Percentiles rank a stretch among this genome's conserved stretches.
These are phyloP conservation scores for Boletus edulis DNA, from an alignment of 768 basidiomycete genomes.

Conservation along the genomic window DNA sequence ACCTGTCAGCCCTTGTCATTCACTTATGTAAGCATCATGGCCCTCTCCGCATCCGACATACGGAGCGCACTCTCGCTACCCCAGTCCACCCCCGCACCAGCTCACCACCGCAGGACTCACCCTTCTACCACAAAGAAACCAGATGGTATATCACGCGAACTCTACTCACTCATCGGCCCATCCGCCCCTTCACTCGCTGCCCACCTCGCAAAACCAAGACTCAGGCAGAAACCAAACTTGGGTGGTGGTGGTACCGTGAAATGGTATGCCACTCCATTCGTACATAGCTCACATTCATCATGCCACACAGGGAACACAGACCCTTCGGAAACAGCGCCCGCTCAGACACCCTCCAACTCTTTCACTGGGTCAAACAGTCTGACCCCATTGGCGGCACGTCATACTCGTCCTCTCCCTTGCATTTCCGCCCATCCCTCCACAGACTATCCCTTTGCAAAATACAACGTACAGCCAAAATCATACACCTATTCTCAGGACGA, in stretches of 20 bases:
- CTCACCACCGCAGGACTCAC: slow-evolving; percentile 38
- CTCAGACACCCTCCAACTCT: slow-evolving; percentile 61
- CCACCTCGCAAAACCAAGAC: slow-evolving; percentile 74
- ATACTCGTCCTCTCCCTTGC: neutral
- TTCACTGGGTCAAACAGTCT: slow-evolving; percentile 79
- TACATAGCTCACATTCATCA: neutral
- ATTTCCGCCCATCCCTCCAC: neutral
- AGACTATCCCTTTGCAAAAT: slow-evolving; percentile 85
- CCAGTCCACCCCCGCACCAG: slow-evolving; percentile 30
- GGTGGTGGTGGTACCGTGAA: slow-evolving; percentile 60
- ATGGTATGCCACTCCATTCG: slow-evolving; percentile 50
- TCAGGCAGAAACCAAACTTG: slow-evolving; percentile 84
- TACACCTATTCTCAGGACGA: slow-evolving; percentile 85
- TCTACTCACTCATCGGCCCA: slow-evolving; percentile 94
- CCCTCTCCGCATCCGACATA: slow-evolving; percentile 74
- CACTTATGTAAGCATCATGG: slow-evolving; percentile 39
- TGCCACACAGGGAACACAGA: slow-evolving; percentile 64
- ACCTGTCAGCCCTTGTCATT: neutral
- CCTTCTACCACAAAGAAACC: slow-evolving; percentile 57
- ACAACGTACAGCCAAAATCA: slow-evolving; percentile 63
- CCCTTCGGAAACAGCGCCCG: slow-evolving; percentile 73
- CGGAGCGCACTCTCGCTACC: slow-evolving; percentile 77
- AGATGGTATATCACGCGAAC: slow-evolving; percentile 89
- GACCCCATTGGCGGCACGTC: slow-evolving; percentile 55
- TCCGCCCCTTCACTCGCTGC: slow-evolving; percentile 83